phyloP scores from a whole-genome alignment of 257 asterid species.

The Solanum paucissectum region DNA sequence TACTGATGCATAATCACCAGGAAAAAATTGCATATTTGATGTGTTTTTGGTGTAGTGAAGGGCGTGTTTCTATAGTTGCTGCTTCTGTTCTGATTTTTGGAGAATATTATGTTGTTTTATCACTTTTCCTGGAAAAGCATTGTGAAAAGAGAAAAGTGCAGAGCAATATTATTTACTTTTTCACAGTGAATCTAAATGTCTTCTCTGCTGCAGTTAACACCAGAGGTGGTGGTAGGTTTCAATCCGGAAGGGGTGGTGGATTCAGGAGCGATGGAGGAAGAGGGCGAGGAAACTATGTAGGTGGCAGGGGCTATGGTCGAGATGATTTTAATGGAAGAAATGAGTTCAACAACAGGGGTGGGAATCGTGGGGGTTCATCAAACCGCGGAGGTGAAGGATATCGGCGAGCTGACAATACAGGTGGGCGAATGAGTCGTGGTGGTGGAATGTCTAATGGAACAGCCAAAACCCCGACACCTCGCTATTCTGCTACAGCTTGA shows the following conservation, averaged over 20 bases:
- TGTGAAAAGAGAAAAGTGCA: background rate
- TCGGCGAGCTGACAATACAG: constrained; percentile 22
- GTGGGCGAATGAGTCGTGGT: constrained; percentile 22
- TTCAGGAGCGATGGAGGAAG: constrained; percentile 79
- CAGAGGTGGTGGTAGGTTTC: constrained; percentile 57
- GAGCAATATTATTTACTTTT: background rate
- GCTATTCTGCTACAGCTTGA: constrained; percentile 61
- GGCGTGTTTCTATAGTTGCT: background rate
- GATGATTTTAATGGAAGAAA: constrained; percentile 50
- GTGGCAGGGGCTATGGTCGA: constrained; percentile 54
- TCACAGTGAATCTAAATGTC: background rate
- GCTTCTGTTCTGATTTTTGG: background rate
- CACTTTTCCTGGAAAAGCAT: background rate
- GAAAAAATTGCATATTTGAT: background rate
- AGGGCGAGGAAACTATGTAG: constrained; percentile 68
- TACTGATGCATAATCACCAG: background rate
- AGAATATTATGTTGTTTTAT: background rate
- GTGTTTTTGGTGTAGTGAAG: background rate
- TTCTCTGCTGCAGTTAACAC: constrained; percentile 27
- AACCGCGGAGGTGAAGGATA: constrained; percentile 54
- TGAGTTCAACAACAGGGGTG: constrained; percentile 51
- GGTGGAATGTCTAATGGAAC: constrained; percentile 46
- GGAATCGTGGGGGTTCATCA: constrained; percentile 46
- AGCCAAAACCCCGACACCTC: constrained; percentile 34
- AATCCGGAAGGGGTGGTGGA: constrained; percentile 56